Evolutionary conservation across 768 basidiomycete genomes (phyloP).

Genomic region (Piloderma croceum): DNA sequence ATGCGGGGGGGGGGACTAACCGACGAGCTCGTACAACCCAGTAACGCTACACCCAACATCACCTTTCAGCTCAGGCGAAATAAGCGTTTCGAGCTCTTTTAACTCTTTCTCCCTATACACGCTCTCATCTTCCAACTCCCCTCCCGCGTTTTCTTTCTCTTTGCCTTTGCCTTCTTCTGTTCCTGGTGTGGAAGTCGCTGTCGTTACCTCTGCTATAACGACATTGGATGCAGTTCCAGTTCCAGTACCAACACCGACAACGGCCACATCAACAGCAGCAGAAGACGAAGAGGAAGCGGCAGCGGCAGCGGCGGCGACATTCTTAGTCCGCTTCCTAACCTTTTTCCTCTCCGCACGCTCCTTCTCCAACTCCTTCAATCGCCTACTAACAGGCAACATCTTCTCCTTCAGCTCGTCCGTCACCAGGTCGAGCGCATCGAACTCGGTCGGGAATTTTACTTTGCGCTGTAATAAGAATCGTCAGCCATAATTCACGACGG

Average conservation of each 20-base stretch:
- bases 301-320: conserved; percentile 20
- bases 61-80: conserved; percentile 54
- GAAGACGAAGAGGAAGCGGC: conserved; percentile 21
- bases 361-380: conserved; percentile 75
- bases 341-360: conserved; percentile 80
- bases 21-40: conserved; percentile 87
- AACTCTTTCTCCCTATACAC: conserved; percentile 61
- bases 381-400: conserved; percentile 63
- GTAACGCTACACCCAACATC: conserved; percentile 73
- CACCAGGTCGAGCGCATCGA: conserved; percentile 78
- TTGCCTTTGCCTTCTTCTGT: conserved; percentile 21
- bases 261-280: conserved; percentile 41
- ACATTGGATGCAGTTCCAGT: conserved; percentile 16
- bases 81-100: conserved; percentile 55
- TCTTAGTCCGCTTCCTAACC: conserved; percentile 71
- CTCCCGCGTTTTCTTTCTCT: conserved; percentile 29
- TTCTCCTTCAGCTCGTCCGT: conserved; percentile 75
- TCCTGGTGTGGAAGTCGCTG: conserved; percentile 15
- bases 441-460: conserved; percentile 89
- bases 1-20: conserved; percentile 39
- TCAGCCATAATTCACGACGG: not conserved
- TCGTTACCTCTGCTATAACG: conserved; percentile 16
- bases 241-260: conserved; percentile 32
- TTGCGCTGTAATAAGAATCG: conserved; percentile 58
- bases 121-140: conserved; percentile 60